Conservation (phyloP, 768 basidiomycete species). For the Jaapia argillacea region DNA sequence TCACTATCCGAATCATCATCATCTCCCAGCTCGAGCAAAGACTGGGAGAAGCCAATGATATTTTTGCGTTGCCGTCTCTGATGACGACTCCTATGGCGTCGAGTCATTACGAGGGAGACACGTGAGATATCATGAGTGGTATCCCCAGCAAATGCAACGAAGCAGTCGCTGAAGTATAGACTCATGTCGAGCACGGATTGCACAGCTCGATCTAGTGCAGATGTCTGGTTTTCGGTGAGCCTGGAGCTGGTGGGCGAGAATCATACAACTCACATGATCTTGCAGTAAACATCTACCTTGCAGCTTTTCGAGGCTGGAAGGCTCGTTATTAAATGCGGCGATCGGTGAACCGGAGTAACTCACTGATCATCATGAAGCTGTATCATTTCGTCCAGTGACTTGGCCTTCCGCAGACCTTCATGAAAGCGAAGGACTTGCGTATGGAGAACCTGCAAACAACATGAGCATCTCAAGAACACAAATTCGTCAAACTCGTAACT, state of each 20-base stretch:
- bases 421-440: slow-evolving; percentile 53
- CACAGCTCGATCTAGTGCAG: slow-evolving; percentile 54
- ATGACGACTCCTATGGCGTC: slow-evolving; percentile 53
- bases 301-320: slow-evolving; percentile 46
- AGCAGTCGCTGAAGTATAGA: slow-evolving; percentile 57
- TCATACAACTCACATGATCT: slow-evolving; percentile 34
- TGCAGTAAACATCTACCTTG: slow-evolving; percentile 55
- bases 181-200: slow-evolving; percentile 66
- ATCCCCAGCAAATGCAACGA: slow-evolving; percentile 50
- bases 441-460: slow-evolving; percentile 49
- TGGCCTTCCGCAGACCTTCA: slow-evolving; percentile 36
- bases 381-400: slow-evolving; percentile 73
- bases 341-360: slow-evolving; percentile 16
- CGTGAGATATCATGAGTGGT: slow-evolving; percentile 45
- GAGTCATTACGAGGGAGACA: slow-evolving; percentile 39
- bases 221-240: slow-evolving; percentile 32
- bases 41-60: slow-evolving; percentile 50
- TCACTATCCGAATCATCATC: slow-evolving; percentile 31
- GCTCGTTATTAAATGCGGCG: slow-evolving; percentile 1
- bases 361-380: slow-evolving; percentile 60
- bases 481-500: slow-evolving; percentile 8
- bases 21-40: slow-evolving; percentile 19
- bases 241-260: background rate
- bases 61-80: slow-evolving; percentile 44
- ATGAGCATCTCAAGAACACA: slow-evolving; percentile 1